phyloP scores from a whole-genome alignment of 345 rosid species.

The Toxicodendron radicans region DNA sequence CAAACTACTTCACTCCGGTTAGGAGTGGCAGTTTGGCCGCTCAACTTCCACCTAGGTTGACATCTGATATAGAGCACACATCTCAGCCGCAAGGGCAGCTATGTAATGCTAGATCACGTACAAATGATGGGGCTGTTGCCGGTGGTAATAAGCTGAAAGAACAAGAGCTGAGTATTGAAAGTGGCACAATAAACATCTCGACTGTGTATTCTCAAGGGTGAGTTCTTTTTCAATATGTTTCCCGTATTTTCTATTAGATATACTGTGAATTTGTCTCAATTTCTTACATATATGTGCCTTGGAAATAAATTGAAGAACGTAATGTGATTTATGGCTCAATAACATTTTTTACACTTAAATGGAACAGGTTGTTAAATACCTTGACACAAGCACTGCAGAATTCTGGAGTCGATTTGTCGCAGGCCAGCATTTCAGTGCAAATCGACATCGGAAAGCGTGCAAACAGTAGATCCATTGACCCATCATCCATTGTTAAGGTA shows the following conservation, averaged over 20 bases:
- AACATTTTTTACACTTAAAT: not conserved
- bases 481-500: conserved; percentile 39
- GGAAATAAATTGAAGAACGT: not conserved
- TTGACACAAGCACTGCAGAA: conserved; percentile 76
- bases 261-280: not conserved
- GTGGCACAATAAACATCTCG: conserved; percentile 85
- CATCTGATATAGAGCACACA: conserved; percentile 40
- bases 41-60: conserved; percentile 38
- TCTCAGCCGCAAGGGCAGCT: conserved; percentile 35
- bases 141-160: conserved; percentile 49
- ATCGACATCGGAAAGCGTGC: conserved; percentile 78
- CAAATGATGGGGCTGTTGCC: conserved; percentile 34
- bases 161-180: conserved; percentile 53
- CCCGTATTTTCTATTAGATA: not conserved
- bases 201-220: conserved; percentile 87
- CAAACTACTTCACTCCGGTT: conserved; percentile 44
- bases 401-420: conserved; percentile 87
- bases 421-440: conserved; percentile 85
- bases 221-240: conserved; percentile 18
- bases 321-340: not conserved
- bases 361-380: conserved; percentile 69
- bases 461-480: conserved; percentile 16
- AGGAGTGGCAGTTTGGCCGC: conserved; percentile 36
- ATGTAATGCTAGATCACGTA: conserved; percentile 28
- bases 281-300: not conserved